A percentile compares a stretch with the other conserved stretches of the same genome.
Conservation (phyloP, 2,329 filamentous ascomycete genomes). For the Aspergillus quadricinctus region DNA sequence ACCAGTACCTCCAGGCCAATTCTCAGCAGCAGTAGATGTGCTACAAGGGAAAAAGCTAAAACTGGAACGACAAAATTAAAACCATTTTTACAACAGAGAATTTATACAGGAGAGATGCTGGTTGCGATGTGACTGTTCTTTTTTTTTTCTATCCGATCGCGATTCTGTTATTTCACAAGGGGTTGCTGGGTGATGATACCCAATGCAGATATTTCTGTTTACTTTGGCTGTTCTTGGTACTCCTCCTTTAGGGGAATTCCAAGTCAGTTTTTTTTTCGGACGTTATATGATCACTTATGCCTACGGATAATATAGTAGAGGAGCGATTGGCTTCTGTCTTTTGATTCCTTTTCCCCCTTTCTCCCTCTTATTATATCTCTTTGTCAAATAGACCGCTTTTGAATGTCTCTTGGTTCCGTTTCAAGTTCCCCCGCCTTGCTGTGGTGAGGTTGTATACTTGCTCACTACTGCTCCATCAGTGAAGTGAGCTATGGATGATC, state of each 20-base stretch:
- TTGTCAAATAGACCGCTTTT: neutral
- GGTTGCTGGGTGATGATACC: neutral
- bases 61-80: slow-evolving; percentile 4
- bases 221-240: neutral
- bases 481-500: neutral
- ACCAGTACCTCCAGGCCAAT: slow-evolving; percentile 70
- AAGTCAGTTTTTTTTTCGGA: neutral
- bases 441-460: neutral
- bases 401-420: neutral
- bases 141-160: neutral
- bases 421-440: neutral
- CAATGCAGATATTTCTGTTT: neutral
- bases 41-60: slow-evolving; percentile 1
- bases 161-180: slow-evolving; percentile 2
- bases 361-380: neutral
- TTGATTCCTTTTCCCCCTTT: neutral
- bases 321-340: neutral
- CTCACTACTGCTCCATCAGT: neutral
- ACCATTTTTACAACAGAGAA: slow-evolving; percentile 2
- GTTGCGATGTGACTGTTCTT: neutral
- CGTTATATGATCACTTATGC: neutral
- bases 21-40: slow-evolving; percentile 23
- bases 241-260: neutral
- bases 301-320: neutral
- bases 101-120: slow-evolving; percentile 6